Base-by-base conservation (phyloP, 495 filamentous ascomycete species). In the Podospora pseudopauciseta region DNA sequence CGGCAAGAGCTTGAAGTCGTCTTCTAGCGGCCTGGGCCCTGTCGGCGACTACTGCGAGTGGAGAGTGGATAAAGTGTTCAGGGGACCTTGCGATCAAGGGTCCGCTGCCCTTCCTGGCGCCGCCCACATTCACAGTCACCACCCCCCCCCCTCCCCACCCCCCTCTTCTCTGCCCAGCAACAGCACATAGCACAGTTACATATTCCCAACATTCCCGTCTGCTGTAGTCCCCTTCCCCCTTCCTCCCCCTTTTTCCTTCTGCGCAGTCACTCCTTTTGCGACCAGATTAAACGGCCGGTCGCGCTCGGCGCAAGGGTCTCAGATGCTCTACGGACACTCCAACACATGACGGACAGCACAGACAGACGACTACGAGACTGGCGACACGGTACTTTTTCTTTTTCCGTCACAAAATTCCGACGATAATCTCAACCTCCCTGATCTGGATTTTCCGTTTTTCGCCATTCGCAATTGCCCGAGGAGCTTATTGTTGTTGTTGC, bases 201-300 rank as follows among this genome's bases (percentile, higher is more conserved):
- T 72, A 72, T 71, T 66, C 68, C 64, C 23, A 63, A 65, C 20
- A 65, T 70, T 70, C 73, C 74, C 70, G 63, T 73, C 71, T 57
- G 66, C 68, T 65, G 64, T 65, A 68, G 60, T 69, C 60, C 74
- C 67, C 72, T 70, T 67, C 70, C 67, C 67, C 67, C 71, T 65
- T 70, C 66, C 66, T 67, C 68, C 67, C 68, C 68, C 62, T 68
- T 65, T 65, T 70, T 62, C 64, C 74, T 63, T 72, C 71, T 70
- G 69, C 70, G 65, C 74, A 75, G 74, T 79, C 78, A 73, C 69
- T 77, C 74, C 34, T 78, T 78, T 56, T 58, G 64, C 70, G 72
- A 74, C 73, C 69, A 61, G 64, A 66, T 71, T 67, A 56, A 49
- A 72, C 69, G 67, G 69, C 71, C 70, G 69, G 75, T 73, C 71